Conservation (phyloP, 805 yeast genomes). For the Suhomyces xylopsoci region DNA sequence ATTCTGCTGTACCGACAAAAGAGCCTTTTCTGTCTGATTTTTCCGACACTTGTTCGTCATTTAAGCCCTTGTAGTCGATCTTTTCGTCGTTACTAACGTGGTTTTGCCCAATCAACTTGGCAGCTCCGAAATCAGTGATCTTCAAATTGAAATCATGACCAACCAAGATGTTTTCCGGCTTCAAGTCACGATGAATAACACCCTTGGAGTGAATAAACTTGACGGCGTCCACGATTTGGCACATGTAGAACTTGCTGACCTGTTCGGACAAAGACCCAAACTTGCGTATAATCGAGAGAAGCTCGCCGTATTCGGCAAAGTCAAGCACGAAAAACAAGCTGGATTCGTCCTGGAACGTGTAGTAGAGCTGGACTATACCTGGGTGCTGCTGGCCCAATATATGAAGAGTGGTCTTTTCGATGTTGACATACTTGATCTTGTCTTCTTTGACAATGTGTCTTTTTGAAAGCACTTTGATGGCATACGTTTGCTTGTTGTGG, state of each 20-base stretch:
- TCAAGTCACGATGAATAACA: conserved; percentile 88
- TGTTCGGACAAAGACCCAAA: conserved; percentile 73
- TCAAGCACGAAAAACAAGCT: conserved; percentile 89
- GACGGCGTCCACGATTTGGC: conserved; percentile 87
- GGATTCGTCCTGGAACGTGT: conserved; percentile 90
- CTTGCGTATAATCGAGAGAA: conserved; percentile 72
- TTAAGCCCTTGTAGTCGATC: conserved; percentile 29
- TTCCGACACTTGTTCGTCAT: conserved; percentile 16
- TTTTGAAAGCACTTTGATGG: conserved; percentile 88
- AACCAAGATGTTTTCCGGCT: conserved; percentile 88
- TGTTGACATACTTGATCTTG: conserved; percentile 92
- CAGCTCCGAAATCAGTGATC: conserved; percentile 98
- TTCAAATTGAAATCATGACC: conserved; percentile 83
- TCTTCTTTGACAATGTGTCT: conserved; percentile 91
- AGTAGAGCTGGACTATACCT: conserved; percentile 87
- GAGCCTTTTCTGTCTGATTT: conserved; percentile 45
- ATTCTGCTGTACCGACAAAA: conserved; percentile 97
- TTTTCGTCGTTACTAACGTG: conserved; percentile 33
- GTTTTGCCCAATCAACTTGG: conserved; percentile 55
- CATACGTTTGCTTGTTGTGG: conserved; percentile 72
- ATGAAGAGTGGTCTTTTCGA: conserved; percentile 87
- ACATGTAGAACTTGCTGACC: conserved; percentile 75
- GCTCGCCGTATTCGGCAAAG: conserved; percentile 93
- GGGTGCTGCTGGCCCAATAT: conserved; percentile 84
- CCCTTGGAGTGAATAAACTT: conserved; percentile 86